Base-by-base conservation (phyloP, 2,329 filamentous ascomycete species). In the Keithomyces neogunnii region DNA sequence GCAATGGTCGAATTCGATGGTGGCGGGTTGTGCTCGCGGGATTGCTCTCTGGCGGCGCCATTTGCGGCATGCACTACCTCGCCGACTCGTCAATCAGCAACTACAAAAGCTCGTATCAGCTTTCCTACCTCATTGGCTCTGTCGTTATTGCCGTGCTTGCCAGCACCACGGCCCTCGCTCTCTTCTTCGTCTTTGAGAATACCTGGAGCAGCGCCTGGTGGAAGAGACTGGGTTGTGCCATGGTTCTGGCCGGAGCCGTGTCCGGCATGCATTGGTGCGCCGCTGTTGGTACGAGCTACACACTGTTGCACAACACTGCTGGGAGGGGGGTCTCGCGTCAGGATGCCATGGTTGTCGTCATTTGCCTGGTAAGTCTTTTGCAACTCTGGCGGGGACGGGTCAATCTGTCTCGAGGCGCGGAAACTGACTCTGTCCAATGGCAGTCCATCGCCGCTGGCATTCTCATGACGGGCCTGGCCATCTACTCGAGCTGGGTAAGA, bases 241-340 rank as follows among this genome's bases (percentile, higher is more conserved):
- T 81, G 48, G 66, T 89, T 28, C 74, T 95, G 40, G 85, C 87
- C 8, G 73, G 78, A n/a, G 87, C 85, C 36, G 86, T 92, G 1
- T 89, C 84, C 3, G 86, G 86, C 1, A 92, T 93, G 88, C 88
- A 93, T 67, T 93, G 88, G 85, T 85, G 85, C 49, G 88, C 86
- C 28, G 78, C 84, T 3, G 76, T 80, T 9, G 86, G 86, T 7
- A 92, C 87, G 3, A 64, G 67, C 8, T 93, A 91, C 63, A 74
- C 73, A 36, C 66, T 87, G 51, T 66, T 76, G 4, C 33, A 11
- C 72, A 50, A 63, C 73, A 52, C 69, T 69, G 38, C 45, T 5
- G 38, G 45, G 5, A 52, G 48, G 39, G 55, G 50, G 19, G 48
- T 56, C 32, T 57, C 56, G 5, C 52, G 54, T 29, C 52, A 53